Conservation (phyloP, 139 green algal genomes). For the Chlamydomonas sphaeroides region DNA sequence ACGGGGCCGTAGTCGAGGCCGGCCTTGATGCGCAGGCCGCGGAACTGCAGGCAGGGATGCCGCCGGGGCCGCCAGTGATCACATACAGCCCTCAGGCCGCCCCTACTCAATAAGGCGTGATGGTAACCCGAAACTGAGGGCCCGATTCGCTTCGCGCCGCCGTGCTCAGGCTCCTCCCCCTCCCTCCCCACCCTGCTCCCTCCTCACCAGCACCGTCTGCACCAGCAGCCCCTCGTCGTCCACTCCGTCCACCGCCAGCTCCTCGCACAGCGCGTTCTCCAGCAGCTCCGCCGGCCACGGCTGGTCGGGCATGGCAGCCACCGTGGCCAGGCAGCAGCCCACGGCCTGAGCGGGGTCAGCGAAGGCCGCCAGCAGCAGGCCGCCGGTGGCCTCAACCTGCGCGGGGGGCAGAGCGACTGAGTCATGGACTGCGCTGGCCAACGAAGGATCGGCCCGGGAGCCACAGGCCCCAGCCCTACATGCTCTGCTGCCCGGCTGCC, state of each 20-base stretch:
- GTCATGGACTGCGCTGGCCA: no score
- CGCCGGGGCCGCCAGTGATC: no score
- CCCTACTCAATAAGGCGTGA: no score
- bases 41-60: no score
- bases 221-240: not conserved
- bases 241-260: slow-evolving; percentile 14
- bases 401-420: no score
- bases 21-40: slow-evolving; percentile 8
- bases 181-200: no score
- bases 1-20: slow-evolving; percentile 31
- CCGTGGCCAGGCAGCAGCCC: not conserved
- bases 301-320: not conserved
- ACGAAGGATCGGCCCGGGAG: no score
- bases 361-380: slow-evolving; percentile 18
- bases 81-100: no score
- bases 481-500: not conserved
- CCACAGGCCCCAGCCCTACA: no score
- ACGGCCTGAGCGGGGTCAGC: not conserved
- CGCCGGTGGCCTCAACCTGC: slow-evolving; percentile 25
- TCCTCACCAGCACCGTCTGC: slow-evolving; percentile 2
- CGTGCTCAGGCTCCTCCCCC: no score
- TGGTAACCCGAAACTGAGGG: no score
- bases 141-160: no score
- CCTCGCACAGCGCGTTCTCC: slow-evolving; percentile 31
- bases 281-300: slow-evolving; percentile 5